Percentiles rank a stretch among this genome's conserved stretches.
phyloP scores from a whole-genome alignment of 2,329 filamentous ascomycete species.

The Nothomitra cinnamomea region DNA sequence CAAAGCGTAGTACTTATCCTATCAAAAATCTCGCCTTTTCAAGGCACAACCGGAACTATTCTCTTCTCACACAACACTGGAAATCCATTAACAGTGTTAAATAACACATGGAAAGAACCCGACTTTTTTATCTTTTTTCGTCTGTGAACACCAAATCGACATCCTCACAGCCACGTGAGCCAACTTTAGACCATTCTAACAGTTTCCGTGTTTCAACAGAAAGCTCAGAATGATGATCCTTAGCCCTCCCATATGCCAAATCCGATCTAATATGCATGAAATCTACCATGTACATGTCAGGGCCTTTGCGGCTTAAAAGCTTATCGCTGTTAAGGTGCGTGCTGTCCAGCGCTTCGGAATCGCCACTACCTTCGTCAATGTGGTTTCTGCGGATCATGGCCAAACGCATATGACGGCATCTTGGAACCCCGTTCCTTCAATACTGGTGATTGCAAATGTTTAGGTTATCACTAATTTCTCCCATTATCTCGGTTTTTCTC shows the following conservation, averaged over 20 bases:
- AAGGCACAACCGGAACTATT: too few species aligned
- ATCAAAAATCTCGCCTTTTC: not conserved
- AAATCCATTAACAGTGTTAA: not conserved
- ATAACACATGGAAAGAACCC: not conserved
- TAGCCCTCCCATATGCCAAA: not conserved
- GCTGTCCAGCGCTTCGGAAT: not conserved
- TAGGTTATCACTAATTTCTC: too few species aligned
- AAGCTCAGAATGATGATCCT: not conserved
- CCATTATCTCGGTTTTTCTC: too few species aligned
- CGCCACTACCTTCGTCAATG: too few species aligned
- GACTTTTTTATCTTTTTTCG: too few species aligned
- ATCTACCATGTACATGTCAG: constrained; percentile 1
- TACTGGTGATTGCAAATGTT: too few species aligned
- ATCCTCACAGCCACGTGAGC: not conserved
- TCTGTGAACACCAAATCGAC: too few species aligned
- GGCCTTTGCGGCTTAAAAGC: constrained; percentile 3
- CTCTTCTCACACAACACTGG: not conserved
- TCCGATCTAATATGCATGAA: not conserved
- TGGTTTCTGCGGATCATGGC: too few species aligned
- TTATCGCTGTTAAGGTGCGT: not conserved
- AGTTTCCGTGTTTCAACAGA: not conserved
- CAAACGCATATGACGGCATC: too few species aligned
- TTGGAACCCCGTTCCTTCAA: too few species aligned
- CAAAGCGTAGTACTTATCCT: not conserved
- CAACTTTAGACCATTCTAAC: not conserved